phyloP scores from a whole-genome alignment of 495 filamentous ascomycete genomes.

The Trichoderma erinaceum region DNA sequence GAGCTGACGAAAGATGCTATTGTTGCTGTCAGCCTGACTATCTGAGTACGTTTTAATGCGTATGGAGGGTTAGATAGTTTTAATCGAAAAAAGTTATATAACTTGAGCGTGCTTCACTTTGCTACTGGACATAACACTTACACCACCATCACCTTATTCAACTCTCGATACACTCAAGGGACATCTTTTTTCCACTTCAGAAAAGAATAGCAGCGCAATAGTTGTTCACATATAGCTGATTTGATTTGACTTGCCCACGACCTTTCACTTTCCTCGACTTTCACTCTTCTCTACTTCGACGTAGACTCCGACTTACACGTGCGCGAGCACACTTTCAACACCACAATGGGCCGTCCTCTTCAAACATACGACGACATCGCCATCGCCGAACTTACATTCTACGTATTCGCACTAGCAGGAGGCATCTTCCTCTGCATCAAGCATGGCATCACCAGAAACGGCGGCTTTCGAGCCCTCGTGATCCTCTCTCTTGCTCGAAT shows the following conservation, averaged over 20 bases:
- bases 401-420: conserved; percentile 23
- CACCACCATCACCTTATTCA: not conserved
- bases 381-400: conserved; percentile 31
- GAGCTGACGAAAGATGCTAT: not conserved
- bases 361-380: conserved; percentile 22
- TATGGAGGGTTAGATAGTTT: not conserved
- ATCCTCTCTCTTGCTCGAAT: conserved; percentile 32
- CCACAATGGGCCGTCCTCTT: not conserved
- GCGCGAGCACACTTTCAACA: not conserved
- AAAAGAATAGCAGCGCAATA: too few relatives aligned
- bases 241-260: too few relatives aligned
- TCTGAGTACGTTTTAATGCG: not conserved
- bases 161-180: not conserved
- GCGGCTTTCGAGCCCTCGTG: conserved; percentile 31
- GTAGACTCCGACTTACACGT: not conserved
- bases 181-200: not conserved
- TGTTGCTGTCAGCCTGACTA: not conserved
- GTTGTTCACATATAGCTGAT: too few relatives aligned
- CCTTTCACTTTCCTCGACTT: not conserved
- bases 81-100: not conserved
- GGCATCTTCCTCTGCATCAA: conserved; percentile 26
- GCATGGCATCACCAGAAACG: conserved; percentile 30
- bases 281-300: not conserved
- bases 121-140: not conserved
- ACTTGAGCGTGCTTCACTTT: not conserved